Evolutionary conservation across 208 protist species (phyloP), one percentile per base, ranked within the genome.

Genomic region (Acanthamoeba quina): DNA sequence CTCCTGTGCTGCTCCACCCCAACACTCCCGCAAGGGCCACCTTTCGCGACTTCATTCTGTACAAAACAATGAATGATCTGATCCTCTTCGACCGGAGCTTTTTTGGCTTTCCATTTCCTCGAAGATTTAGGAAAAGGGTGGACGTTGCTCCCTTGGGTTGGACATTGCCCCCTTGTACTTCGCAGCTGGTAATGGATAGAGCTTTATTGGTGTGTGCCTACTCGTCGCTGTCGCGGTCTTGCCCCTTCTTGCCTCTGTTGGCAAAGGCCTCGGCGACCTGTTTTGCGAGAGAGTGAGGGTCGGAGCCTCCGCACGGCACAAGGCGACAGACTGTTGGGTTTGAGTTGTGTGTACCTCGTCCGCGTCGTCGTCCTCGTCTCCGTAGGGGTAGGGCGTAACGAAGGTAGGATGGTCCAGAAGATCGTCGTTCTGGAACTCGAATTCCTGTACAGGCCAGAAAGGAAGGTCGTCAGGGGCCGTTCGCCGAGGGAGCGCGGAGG

Each of bases 381-480:
- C 68, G 34, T 76, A 76, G 13, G 68, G 68, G n/a, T 76, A 76
- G 31, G 68, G 68, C 34, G 68, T 76, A 9, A 76, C 68, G 34
- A 76, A 76, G 68, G 68, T 76, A 1, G 68, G 68, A n/a, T 76
- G 68, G 4, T 7, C 15, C 68, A 76, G 34, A 9, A 76, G 26
- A 41, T 76, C 68, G 19, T 76, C 68, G 31, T 76, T 76, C 68
- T 76, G 68, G 68, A 76, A 76, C 68, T 47, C 68, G 68, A 47
- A 76, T 21, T 76, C 68, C 68, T 76, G 34, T 76, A n/a, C n/a
- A 5, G 24, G 60, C 19, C 15, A 58, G 10, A 2, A 10, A 56
- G 52, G 52, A 19, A 56, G 52, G 10, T 10, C 11, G 10, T 21
- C 52, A 56, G 15, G 0, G 54, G 54, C 10, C 54, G 54, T 58